These are phyloP conservation scores for Udeniomyces megalosporus DNA, from an alignment of 768 basidiomycete species.

Conservation along the genomic window DNA sequence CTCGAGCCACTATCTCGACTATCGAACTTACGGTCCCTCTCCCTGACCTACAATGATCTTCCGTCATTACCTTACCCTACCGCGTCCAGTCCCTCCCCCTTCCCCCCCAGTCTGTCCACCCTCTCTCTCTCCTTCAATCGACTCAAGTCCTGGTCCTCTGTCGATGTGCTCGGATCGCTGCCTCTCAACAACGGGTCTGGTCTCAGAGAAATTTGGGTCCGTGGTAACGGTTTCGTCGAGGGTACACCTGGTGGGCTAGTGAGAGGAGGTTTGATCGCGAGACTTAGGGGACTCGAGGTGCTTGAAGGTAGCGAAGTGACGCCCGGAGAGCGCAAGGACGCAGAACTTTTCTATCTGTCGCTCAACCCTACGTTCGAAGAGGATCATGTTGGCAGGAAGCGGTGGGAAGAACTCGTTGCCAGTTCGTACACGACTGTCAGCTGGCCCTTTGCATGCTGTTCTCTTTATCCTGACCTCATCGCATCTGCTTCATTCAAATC, in stretches of 20 bases:
- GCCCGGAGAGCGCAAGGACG: constrained; percentile 53
- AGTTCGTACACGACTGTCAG: neutral
- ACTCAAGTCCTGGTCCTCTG: neutral
- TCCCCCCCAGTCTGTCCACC: neutral
- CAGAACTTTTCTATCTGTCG: constrained; percentile 68
- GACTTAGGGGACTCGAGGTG: neutral
- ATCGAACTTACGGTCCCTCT: neutral
- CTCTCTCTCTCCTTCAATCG: constrained; percentile 3
- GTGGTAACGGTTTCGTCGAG: constrained; percentile 2
- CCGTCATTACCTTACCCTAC: neutral
- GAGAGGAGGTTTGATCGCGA: neutral
- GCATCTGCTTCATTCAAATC: neutral
- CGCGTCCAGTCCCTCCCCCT: constrained; percentile 3
- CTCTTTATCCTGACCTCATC: neutral
- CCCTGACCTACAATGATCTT: neutral
- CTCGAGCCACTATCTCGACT: neutral
- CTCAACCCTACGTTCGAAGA: constrained; percentile 21
- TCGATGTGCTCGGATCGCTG: neutral
- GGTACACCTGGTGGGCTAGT: neutral
- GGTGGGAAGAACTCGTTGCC: constrained; percentile 3
- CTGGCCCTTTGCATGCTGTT: too few species aligned
- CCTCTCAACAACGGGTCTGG: neutral
- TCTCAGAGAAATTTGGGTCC: neutral
- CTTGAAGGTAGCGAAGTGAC: constrained; percentile 32
- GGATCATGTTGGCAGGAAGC: neutral